These are phyloP conservation scores for Nemania bipapillata DNA, from an alignment of 2,329 filamentous ascomycete genomes.

Conservation along the genomic window DNA sequence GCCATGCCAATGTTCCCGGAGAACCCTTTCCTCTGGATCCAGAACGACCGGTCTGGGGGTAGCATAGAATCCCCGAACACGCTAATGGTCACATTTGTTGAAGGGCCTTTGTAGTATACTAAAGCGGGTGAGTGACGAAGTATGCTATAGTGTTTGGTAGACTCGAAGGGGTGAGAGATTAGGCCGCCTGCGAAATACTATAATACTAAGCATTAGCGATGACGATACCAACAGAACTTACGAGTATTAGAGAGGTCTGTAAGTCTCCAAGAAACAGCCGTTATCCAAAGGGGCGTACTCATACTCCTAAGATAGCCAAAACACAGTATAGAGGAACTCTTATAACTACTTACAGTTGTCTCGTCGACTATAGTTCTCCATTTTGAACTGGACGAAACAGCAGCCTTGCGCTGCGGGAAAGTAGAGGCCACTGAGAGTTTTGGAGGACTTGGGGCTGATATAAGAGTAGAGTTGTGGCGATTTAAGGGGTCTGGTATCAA, in stretches of 20 bases:
- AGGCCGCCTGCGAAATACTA: slow-evolving; percentile 74
- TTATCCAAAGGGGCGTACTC: background rate
- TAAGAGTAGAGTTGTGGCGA: slow-evolving; percentile 38
- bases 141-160: slow-evolving; percentile 72
- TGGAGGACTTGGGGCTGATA: slow-evolving; percentile 38
- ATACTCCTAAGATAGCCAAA: background rate
- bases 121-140: slow-evolving; percentile 72
- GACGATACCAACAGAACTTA: slow-evolving; percentile 39
- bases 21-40: slow-evolving; percentile 75
- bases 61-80: slow-evolving; percentile 70
- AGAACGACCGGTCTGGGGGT: slow-evolving; percentile 68
- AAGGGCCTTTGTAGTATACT: slow-evolving; percentile 73
- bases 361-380: slow-evolving; percentile 50
- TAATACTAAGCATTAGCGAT: slow-evolving; percentile 67
- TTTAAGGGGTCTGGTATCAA: background rate
- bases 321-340: background rate
- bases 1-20: slow-evolving; percentile 76
- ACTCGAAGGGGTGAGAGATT: slow-evolving; percentile 70
- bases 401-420: slow-evolving; percentile 21
- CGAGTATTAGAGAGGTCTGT: no score
- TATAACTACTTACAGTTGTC: slow-evolving; percentile 12
- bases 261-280: background rate
- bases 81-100: slow-evolving; percentile 71
- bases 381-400: slow-evolving; percentile 42
- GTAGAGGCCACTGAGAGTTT: slow-evolving; percentile 25